Base-by-base conservation (phyloP, 2,329 filamentous ascomycete species). In the Parastagonospora nodorum region DNA sequence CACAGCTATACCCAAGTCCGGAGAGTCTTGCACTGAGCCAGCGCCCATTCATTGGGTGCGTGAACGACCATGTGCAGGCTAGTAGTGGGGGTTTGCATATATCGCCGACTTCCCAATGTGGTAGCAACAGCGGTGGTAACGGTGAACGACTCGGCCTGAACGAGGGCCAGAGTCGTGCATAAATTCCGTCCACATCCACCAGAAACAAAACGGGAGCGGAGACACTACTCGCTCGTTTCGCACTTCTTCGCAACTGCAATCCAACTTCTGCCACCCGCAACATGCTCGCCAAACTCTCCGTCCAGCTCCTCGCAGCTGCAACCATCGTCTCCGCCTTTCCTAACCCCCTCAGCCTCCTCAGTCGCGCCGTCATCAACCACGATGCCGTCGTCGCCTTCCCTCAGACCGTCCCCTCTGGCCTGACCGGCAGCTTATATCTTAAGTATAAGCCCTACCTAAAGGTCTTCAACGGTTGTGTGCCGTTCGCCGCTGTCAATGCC, bases 401-500 rank as follows among this genome's bases (percentile, higher is more conserved):
- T 0, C 62, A 85, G 63, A 78, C 80, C 0, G 80, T 85, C 0
- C 83, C 83, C 0, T 72, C 68, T 36, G 75, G 74, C 5, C 71
- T 71, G 1, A 64, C 70, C 0, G 83, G 83, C 11, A 64, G 73
- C 2, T 64, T 83, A 19, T 82, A 83, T 57, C 64, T 81, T 36
- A 79, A 80, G 45, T 86, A 83, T 69, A 79, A 86, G 69, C 84
- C 83, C 0, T 77, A 74, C 45, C 74, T 85, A 5, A 60, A 83
- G 9, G 79, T 86, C 5, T 75, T 77, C 14, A 82, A 82, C 58
- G 84, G 84, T 39, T 87, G 84, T 54, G 84, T 86, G 8, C 83
- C 84, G 0, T 87, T 84, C 62, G 84, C 84, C 0, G 84, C 80
- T 1, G 84, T 87, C 1, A 81, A 87, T 54, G 76, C 77, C 0